Percentiles rank a stretch among this genome's conserved stretches.
Evolutionary conservation across 768 basidiomycete genomes (phyloP).

Genomic region (Podaxis sp.): DNA sequence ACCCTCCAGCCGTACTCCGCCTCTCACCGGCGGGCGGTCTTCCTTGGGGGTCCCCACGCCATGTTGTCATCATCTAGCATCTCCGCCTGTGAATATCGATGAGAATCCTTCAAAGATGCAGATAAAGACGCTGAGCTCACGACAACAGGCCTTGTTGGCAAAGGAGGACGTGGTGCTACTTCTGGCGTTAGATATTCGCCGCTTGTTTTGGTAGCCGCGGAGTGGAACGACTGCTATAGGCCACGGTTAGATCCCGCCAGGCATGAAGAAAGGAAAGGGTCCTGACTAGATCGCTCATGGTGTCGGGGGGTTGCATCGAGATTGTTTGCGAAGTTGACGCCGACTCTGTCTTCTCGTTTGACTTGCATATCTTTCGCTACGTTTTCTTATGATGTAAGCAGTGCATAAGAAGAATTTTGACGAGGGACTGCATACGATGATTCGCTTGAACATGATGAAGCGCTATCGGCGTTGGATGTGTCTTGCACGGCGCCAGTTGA

Average conservation of each 20-base stretch:
- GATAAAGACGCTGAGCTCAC: neutral
- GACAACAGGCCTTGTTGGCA: neutral
- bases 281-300: neutral
- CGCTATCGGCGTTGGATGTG: neutral
- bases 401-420: neutral
- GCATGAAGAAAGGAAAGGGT: neutral
- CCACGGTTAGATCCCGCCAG: neutral
- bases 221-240: neutral
- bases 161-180: neutral
- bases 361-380: neutral
- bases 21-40: neutral
- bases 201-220: neutral
- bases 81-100: constrained; percentile 12
- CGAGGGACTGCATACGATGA: neutral
- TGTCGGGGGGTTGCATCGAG: neutral
- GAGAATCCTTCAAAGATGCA: neutral
- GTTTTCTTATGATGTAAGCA: neutral
- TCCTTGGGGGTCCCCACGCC: constrained; percentile 17
- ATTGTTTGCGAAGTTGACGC: neutral
- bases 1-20: neutral
- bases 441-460: neutral
- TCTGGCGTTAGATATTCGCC: neutral
- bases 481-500: neutral
- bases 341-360: neutral
- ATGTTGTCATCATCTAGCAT: constrained; percentile 20